Conservation (phyloP, 192 early-diverging fungal species). For the Coemansia sp. region DNA sequence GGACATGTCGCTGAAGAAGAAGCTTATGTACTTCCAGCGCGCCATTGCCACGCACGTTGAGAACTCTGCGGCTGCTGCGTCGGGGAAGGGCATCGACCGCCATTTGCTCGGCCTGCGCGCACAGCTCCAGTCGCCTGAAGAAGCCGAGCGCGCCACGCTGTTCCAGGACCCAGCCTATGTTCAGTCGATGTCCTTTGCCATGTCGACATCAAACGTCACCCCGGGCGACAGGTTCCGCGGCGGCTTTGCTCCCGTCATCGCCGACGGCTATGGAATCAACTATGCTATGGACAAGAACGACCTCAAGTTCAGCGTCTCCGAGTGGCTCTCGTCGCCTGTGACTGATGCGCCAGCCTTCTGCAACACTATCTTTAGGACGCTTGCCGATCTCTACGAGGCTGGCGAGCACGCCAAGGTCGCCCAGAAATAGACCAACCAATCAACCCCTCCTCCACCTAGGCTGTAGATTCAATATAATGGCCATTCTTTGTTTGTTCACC, state of each 20-base stretch:
- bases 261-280: constrained; percentile 87
- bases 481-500: too few species aligned
- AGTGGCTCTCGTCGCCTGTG: constrained; percentile 54
- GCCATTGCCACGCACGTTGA: constrained; percentile 72
- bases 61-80: constrained; percentile 75
- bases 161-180: constrained; percentile 84
- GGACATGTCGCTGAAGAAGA: constrained; percentile 42
- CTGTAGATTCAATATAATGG: too few species aligned
- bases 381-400: constrained; percentile 53
- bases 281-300: constrained; percentile 70
- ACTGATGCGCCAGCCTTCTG: constrained; percentile 64
- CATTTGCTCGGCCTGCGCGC: constrained; percentile 85
- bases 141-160: constrained; percentile 63
- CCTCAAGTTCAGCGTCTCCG: constrained; percentile 74
- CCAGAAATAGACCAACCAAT: background rate
- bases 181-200: constrained; percentile 73
- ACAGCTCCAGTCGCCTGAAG: constrained; percentile 67
- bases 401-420: constrained; percentile 24
- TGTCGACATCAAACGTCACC: constrained; percentile 84
- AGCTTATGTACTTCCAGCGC: constrained; percentile 61
- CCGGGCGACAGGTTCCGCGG: constrained; percentile 71
- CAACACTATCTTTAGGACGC: constrained; percentile 58
- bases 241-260: constrained; percentile 84
- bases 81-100: constrained; percentile 87
- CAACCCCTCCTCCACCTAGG: too few species aligned